These are phyloP conservation scores for Aspergillus ruber DNA, from an alignment of 2,329 filamentous ascomycete genomes.

Conservation along the genomic window DNA sequence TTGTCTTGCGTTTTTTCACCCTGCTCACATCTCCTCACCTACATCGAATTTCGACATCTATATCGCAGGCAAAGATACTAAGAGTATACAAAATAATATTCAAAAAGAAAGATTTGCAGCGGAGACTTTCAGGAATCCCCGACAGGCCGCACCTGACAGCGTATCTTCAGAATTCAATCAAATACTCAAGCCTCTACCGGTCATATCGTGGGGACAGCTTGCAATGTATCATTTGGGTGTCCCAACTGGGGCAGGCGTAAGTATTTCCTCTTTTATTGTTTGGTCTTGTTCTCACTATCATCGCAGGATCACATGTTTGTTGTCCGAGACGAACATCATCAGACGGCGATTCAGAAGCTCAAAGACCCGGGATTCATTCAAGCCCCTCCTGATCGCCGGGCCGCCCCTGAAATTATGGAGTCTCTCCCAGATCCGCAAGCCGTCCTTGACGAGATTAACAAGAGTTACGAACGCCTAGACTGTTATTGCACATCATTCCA, in stretches of 20 bases:
- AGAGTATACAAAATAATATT: neutral
- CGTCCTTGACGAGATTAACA: neutral
- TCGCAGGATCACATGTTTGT: conserved; percentile 4
- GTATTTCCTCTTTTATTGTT: neutral
- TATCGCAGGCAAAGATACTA: neutral
- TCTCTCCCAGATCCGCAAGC: conserved; percentile 5
- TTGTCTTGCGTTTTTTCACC: neutral
- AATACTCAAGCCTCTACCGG: neutral
- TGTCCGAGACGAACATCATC: conserved; percentile 6
- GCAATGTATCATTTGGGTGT: conserved; percentile 1
- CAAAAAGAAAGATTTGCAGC: neutral
- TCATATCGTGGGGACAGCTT: neutral
- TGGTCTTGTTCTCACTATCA: neutral
- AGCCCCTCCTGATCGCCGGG: conserved; percentile 6
- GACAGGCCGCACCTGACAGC: neutral
- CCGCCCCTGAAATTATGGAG: conserved; percentile 7
- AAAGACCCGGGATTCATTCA: conserved; percentile 5
- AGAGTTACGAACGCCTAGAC: conserved; percentile 2
- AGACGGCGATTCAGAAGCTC: conserved; percentile 5
- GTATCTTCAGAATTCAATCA: neutral
- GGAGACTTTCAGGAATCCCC: neutral
- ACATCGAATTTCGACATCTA: neutral
- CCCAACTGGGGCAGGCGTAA: neutral
- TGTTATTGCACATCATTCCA: conserved; percentile 6
- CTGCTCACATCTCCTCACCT: neutral